phyloP scores from a whole-genome alignment of 108 stramenopile genomes.

The Skeletonema costatum region DNA sequence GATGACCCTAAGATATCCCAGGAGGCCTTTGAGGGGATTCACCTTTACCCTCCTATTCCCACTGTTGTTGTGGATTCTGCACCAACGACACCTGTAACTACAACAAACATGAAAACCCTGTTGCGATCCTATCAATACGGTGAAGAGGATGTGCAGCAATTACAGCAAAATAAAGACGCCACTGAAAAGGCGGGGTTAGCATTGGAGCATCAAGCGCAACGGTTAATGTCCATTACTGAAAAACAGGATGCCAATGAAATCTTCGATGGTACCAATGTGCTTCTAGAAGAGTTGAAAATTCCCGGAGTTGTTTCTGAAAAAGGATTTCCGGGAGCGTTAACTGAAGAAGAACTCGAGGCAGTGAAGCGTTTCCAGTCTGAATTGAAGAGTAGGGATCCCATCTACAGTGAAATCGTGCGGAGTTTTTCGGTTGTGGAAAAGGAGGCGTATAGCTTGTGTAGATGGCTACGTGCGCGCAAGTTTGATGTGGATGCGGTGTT shows the following conservation, averaged over 20 bases:
- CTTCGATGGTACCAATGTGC: constrained; percentile 17
- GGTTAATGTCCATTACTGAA: constrained; percentile 5
- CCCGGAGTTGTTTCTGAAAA: constrained; percentile 28
- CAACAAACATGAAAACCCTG: constrained; percentile 26
- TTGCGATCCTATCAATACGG: constrained; percentile 27
- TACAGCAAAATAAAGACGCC: background rate
- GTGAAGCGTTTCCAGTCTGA: constrained; percentile 21
- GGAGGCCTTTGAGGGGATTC: constrained; percentile 32
- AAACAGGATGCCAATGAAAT: background rate
- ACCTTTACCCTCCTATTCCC: constrained; percentile 27
- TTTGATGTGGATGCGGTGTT: constrained; percentile 51
- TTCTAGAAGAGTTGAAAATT: constrained; percentile 31
- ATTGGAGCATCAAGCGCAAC: constrained; percentile 24
- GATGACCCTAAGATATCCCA: constrained; percentile 17
- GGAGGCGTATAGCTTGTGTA: constrained; percentile 45
- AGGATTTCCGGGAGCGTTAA: constrained; percentile 48
- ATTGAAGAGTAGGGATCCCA: constrained; percentile 21
- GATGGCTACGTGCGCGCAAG: constrained; percentile 41
- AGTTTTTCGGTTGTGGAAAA: constrained; percentile 33
- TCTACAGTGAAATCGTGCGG: constrained; percentile 36
- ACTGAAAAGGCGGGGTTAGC: constrained; percentile 22
- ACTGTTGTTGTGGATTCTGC: constrained; percentile 18
- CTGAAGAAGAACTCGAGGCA: constrained; percentile 30
- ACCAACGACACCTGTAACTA: constrained; percentile 9
- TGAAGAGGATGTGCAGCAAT: background rate